Percentiles rank a stretch among this genome's conserved stretches.
These are phyloP conservation scores for Lentithecium fluviatile DNA, from an alignment of 495 filamentous ascomycete genomes.

Conservation along the genomic window DNA sequence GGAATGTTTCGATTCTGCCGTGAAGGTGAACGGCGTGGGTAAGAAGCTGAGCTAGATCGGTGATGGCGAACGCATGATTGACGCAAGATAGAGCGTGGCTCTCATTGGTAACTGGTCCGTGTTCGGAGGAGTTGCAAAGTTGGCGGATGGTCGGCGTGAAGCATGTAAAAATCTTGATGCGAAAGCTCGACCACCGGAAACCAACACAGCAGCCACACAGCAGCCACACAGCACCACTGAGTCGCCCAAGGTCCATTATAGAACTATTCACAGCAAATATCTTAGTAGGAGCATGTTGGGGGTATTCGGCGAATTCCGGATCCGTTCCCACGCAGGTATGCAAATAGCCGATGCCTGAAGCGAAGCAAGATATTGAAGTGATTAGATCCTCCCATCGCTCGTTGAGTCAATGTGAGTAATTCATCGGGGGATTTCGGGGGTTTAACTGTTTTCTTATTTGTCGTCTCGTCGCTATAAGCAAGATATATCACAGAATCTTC, in stretches of 20 bases:
- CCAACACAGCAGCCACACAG: too few relatives aligned
- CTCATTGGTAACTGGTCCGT: conserved; percentile 34
- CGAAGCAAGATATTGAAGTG: too few relatives aligned
- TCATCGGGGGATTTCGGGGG: too few relatives aligned
- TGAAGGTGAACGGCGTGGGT: conserved; percentile 46
- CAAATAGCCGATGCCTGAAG: conserved; percentile 35
- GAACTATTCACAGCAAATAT: conserved; percentile 49
- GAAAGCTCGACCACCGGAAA: conserved; percentile 51
- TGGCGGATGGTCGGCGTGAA: conserved; percentile 51
- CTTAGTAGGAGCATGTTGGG: conserved; percentile 40
- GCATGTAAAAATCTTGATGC: conserved; percentile 51
- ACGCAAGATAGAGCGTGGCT: conserved; percentile 43
- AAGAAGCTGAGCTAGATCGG: conserved; percentile 51
- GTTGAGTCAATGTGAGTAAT: too few relatives aligned
- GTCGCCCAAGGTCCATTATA: conserved; percentile 44
- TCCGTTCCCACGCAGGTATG: conserved; percentile 44
- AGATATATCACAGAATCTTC: conserved; percentile 41
- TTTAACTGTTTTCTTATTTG: too few relatives aligned
- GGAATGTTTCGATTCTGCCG: conserved; percentile 54
- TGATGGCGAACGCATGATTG: conserved; percentile 52
- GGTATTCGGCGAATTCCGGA: conserved; percentile 44
- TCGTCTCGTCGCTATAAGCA: too few relatives aligned
- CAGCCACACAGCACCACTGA: conserved; percentile 47
- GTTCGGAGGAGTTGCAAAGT: conserved; percentile 35
- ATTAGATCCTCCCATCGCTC: too few relatives aligned